Evolutionary conservation across 2,329 filamentous ascomycete species (phyloP).

Genomic region (Colletotrichum tropicicola): DNA sequence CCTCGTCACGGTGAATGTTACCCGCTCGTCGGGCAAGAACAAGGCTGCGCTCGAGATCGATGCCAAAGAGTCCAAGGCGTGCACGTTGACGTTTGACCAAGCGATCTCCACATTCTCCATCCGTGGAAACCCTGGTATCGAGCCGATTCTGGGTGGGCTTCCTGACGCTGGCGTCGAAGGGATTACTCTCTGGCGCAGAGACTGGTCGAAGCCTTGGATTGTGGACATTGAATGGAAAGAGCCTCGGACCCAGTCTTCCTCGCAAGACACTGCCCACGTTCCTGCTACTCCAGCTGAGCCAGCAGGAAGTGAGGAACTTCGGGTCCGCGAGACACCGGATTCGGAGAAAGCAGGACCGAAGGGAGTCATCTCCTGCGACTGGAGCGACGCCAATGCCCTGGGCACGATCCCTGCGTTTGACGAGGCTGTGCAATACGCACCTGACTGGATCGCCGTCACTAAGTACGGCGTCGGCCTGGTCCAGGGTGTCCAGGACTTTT

Average conservation of each 20-base stretch:
- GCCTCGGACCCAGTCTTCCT: slow-evolving; percentile 22
- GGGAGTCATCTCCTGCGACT: slow-evolving; percentile 80
- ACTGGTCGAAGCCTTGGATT: slow-evolving; percentile 80
- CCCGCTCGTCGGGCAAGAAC: slow-evolving; percentile 45
- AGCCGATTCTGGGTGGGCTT: slow-evolving; percentile 72
- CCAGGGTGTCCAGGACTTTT: slow-evolving; percentile 7
- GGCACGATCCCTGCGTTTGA: slow-evolving; percentile 84
- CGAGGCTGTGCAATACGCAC: slow-evolving; percentile 79
- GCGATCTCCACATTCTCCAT: slow-evolving; percentile 73
- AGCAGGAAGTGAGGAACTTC: slow-evolving; percentile 33
- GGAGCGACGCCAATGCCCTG: slow-evolving; percentile 82
- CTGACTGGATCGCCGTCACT: slow-evolving; percentile 80
- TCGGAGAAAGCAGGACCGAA: slow-evolving; percentile 57
- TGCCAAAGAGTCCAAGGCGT: slow-evolving; percentile 81
- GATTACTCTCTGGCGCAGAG: slow-evolving; percentile 83
- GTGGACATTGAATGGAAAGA: slow-evolving; percentile 75
- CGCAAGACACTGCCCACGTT: background rate
- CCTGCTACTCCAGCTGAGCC: slow-evolving; percentile 4
- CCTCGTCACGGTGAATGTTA: slow-evolving; percentile 75
- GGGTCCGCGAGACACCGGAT: slow-evolving; percentile 38
- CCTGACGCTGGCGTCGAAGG: slow-evolving; percentile 71
- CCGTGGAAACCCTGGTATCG: slow-evolving; percentile 64
- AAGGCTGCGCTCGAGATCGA: slow-evolving; percentile 72
- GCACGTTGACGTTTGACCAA: slow-evolving; percentile 76
- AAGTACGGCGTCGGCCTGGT: slow-evolving; percentile 55